Base-by-base conservation (phyloP, 371 early-diverging fungal species). In the Mucor velutinosus region DNA sequence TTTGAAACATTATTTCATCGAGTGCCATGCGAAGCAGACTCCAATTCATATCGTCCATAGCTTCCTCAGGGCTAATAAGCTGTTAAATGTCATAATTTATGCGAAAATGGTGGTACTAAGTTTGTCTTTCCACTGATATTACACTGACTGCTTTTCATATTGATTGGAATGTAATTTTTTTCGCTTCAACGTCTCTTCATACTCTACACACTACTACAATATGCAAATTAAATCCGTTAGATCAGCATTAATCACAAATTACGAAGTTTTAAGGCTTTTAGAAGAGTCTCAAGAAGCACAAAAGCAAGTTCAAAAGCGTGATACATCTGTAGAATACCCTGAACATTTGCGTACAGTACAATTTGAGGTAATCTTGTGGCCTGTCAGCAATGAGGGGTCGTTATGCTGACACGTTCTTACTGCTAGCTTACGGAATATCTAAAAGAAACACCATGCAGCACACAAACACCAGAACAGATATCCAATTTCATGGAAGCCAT, bases 261-360 rank as follows among this genome's bases (percentile, higher is more conserved):
- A 83, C 69, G 90, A 90, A 75, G 87, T 86, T 14, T 68, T 87
- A 7, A 62, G 61, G 14, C 73, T 90, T 23, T 71, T 90, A 19
- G 67, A 80, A 68, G 89, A 89, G 61, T 76, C 74, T 58, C 80
- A 80, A 58, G 72, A 64, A 35, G 60, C 62, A 11, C 84, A 82
- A 70, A 82, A 80, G 67, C 68, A 72, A 27, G 67, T 56, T 51
- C 71, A 78, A 71, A 72, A 39, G 27, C 30, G 33, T 7, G 64
- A 76, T 66, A 30, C 75, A 61, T 41, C 59, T 17, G 57, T 76
- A 32, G 74, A 79, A 66, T 82, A 81, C 63, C 80, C 89, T 3
- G 90, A 89, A 66, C 85, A 86, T 71, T 75, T 90, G 49, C 75
- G 80, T 4, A 89, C 88, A 25, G 75, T 90, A 37, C 82, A 85